phyloP scores from a whole-genome alignment of 768 basidiomycete genomes.

The Amanita subjunquillea region DNA sequence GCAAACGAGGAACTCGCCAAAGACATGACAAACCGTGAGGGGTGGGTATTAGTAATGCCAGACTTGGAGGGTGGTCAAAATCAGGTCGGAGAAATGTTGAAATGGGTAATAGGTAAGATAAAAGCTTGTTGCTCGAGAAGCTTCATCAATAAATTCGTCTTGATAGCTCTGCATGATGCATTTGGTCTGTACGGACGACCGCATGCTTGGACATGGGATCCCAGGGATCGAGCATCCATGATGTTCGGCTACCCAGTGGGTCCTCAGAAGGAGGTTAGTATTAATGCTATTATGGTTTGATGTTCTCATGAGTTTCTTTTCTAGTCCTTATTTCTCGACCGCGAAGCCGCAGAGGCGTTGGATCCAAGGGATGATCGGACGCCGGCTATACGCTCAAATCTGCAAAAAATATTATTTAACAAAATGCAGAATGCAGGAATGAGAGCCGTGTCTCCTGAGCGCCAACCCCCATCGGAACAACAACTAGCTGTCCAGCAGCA shows the following conservation, averaged over 20 bases:
- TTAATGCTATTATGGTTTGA: conserved; percentile 1
- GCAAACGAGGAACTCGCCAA: conserved; percentile 67
- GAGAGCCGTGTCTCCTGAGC: conserved; percentile 8
- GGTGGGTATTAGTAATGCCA: conserved; percentile 88
- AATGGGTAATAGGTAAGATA: conserved; percentile 76
- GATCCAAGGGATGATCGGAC: conserved; percentile 76
- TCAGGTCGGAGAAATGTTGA: conserved; percentile 76
- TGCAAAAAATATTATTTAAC: conserved; percentile 52
- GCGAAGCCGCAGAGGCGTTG: conserved; percentile 68
- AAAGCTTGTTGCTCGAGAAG: not conserved
- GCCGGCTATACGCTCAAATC: conserved; percentile 49
- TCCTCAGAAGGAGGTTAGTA: conserved; percentile 67
- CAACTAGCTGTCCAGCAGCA: not conserved
- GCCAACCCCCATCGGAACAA: not conserved
- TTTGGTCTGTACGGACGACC: conserved; percentile 89
- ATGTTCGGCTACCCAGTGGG: conserved; percentile 96
- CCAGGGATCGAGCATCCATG: conserved; percentile 66
- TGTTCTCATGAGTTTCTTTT: conserved; percentile 5
- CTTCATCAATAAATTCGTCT: not conserved
- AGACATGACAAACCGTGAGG: conserved; percentile 60
- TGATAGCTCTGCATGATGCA: conserved; percentile 69
- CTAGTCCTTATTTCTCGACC: conserved; percentile 80
- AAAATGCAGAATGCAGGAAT: conserved; percentile 41
- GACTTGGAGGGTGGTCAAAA: conserved; percentile 56
- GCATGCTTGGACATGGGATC: conserved; percentile 81